Evolutionary conservation across 148 eudicot species (phyloP).

Genomic region (Diospyros lotus): DNA sequence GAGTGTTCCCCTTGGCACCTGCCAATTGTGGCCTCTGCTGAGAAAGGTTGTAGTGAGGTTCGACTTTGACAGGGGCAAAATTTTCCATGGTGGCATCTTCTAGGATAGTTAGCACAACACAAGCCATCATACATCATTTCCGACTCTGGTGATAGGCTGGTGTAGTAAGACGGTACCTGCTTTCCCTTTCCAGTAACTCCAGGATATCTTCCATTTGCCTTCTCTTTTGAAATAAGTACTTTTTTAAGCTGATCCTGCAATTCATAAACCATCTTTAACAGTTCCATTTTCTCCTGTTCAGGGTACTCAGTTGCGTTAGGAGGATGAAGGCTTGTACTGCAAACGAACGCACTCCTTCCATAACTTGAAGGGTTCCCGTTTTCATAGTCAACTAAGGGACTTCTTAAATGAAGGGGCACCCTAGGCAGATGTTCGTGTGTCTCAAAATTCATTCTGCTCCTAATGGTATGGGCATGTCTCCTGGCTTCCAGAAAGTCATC

Average conservation of each 20-base stretch:
- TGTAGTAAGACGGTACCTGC: conserved; percentile 27
- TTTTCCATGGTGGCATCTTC: conserved; percentile 24
- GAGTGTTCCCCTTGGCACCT: conserved; percentile 31
- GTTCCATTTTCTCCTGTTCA: conserved; percentile 31
- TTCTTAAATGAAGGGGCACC: conserved; percentile 29
- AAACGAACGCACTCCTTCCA: conserved; percentile 27
- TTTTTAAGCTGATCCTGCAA: conserved; percentile 41
- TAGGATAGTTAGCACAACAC: conserved; percentile 16
- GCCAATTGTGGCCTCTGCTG: conserved; percentile 44
- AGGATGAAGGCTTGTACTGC: conserved; percentile 18
- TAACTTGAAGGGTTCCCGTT: conserved; percentile 42
- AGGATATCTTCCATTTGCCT: conserved; percentile 18
- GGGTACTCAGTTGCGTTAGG: conserved; percentile 27
- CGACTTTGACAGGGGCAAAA: conserved; percentile 26
- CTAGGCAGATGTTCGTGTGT: conserved; percentile 28
- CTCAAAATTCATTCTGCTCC: conserved; percentile 22
- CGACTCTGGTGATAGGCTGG: conserved; percentile 24
- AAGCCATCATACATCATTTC: conserved; percentile 29
- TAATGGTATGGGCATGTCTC: conserved; percentile 16
- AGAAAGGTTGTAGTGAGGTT: conserved; percentile 37
- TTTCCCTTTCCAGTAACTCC: conserved; percentile 13
- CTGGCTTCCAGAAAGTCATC: conserved; percentile 22
- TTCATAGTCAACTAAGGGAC: conserved; percentile 30
- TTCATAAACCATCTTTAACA: conserved; percentile 34
- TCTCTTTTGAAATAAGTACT: conserved; percentile 20